Conservation (phyloP, 2,329 filamentous ascomycete species). For the Claviceps cyperi region DNA sequence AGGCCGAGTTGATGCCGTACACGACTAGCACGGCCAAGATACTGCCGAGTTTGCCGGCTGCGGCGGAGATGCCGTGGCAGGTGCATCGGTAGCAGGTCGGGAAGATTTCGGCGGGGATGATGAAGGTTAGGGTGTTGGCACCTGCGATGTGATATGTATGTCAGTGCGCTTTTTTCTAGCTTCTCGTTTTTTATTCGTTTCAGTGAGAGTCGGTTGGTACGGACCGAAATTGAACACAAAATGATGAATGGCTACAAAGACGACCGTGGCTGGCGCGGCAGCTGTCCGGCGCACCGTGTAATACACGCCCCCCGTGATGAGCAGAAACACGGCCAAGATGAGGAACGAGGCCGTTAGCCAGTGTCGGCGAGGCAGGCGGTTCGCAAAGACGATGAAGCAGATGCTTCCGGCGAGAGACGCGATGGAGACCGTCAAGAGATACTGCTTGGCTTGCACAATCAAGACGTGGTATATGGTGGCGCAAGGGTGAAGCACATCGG, state of each 20-base stretch:
- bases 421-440: conserved; percentile 35
- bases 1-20: conserved; percentile 33
- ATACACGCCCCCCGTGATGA: conserved; percentile 35
- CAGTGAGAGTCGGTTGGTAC: conserved; percentile 4
- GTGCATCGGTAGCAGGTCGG: conserved; percentile 48
- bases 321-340: conserved; percentile 29
- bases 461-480: conserved; percentile 37
- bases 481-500: conserved; percentile 32
- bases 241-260: conserved; percentile 36
- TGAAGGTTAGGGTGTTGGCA: conserved; percentile 48
- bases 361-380: conserved; percentile 31
- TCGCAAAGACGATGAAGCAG: conserved; percentile 33
- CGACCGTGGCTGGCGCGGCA: conserved; percentile 31
- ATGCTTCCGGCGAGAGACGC: conserved; percentile 35
- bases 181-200: no score
- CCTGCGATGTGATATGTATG: conserved; percentile 18
- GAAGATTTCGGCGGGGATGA: conserved; percentile 51
- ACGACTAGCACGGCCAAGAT: conserved; percentile 36
- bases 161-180: no score
- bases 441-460: conserved; percentile 37
- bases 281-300: conserved; percentile 29
- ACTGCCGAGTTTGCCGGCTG: conserved; percentile 43
- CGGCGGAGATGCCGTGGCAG: conserved; percentile 47
- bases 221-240: conserved; percentile 41
- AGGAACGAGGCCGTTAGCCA: conserved; percentile 37